phyloP scores from a whole-genome alignment of 768 basidiomycete genomes.

The Mycena filopes region DNA sequence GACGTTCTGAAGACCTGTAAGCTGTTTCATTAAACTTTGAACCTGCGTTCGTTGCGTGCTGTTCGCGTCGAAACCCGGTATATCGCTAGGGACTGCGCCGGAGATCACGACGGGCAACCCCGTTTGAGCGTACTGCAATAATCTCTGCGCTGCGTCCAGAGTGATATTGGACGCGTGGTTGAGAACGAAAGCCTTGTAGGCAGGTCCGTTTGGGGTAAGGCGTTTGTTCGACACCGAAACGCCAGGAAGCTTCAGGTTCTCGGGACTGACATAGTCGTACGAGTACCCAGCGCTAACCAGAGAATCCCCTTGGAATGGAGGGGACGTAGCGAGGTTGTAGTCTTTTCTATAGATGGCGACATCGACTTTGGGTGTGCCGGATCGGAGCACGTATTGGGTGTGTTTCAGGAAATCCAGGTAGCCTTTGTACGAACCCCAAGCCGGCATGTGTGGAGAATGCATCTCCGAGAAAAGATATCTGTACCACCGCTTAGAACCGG shows the following conservation, averaged over 20 bases:
- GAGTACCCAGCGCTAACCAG: constrained; percentile 26
- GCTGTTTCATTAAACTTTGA: constrained; percentile 27
- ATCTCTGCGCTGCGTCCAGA: constrained; percentile 27
- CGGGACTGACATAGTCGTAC: constrained; percentile 32
- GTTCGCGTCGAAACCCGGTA: constrained; percentile 27
- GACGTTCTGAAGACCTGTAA: constrained; percentile 13
- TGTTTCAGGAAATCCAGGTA: constrained; percentile 30
- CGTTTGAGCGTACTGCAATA: constrained; percentile 26
- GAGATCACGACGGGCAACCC: constrained; percentile 27
- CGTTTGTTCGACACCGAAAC: constrained; percentile 28
- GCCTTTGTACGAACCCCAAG: constrained; percentile 29
- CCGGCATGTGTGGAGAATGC: constrained; percentile 28
- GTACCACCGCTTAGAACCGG: too few relatives aligned
- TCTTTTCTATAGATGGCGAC: constrained; percentile 30
- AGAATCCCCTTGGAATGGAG: constrained; percentile 26
- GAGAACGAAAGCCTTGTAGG: constrained; percentile 31
- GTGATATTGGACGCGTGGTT: constrained; percentile 25
- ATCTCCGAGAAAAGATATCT: constrained; percentile 10
- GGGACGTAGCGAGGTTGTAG: constrained; percentile 20
- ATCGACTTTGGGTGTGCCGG: constrained; percentile 31
- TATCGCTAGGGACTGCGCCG: constrained; percentile 26
- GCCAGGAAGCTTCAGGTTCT: constrained; percentile 32
- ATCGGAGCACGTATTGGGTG: constrained; percentile 30
- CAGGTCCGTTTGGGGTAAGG: constrained; percentile 26
- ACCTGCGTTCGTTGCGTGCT: constrained; percentile 25